Conservation (phyloP, 2,329 filamentous ascomycete genomes). For the Beauveria rudraprayagi region DNA sequence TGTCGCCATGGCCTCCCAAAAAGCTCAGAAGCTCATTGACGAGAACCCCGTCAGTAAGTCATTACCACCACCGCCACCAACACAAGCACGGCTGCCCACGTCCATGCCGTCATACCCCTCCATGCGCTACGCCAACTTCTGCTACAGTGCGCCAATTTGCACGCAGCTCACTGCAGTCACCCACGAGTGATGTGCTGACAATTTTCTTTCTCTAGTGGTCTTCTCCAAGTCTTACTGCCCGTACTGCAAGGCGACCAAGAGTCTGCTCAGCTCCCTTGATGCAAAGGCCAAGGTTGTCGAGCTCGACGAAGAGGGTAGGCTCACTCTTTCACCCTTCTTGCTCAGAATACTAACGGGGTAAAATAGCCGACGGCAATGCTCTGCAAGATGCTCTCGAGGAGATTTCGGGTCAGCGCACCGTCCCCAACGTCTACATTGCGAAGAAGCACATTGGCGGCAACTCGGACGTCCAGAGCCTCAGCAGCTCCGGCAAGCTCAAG, state of each 20-base stretch:
- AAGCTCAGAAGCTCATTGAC: constrained; percentile 80
- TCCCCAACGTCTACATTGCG: constrained; percentile 92
- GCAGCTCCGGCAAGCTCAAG: constrained; percentile 35
- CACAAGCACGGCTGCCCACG: not conserved
- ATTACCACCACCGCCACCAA: not conserved
- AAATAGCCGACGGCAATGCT: constrained; percentile 66
- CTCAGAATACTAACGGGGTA: constrained; percentile 15
- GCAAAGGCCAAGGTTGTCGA: constrained; percentile 72
- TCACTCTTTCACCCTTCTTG: not conserved
- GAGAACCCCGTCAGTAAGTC: constrained; percentile 73
- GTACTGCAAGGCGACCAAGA: constrained; percentile 78
- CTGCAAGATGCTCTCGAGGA: constrained; percentile 78
- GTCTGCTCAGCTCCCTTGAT: constrained; percentile 57
- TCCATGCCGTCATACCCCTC: not conserved
- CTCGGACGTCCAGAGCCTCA: constrained; percentile 66
- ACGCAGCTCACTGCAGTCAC: too few relatives aligned
- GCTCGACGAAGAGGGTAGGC: constrained; percentile 75
- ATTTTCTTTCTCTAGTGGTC: constrained; percentile 50
- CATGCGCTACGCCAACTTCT: not conserved
- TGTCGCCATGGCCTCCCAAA: constrained; percentile 71
- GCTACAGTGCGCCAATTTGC: too few relatives aligned
- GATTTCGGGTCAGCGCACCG: constrained; percentile 75
- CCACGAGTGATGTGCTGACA: not conserved
- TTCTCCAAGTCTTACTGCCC: constrained; percentile 98
- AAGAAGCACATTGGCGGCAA: constrained; percentile 94